Evolutionary conservation across 208 protist genomes (phyloP).

Genomic region (Acanthamoeba culbertsoni): DNA sequence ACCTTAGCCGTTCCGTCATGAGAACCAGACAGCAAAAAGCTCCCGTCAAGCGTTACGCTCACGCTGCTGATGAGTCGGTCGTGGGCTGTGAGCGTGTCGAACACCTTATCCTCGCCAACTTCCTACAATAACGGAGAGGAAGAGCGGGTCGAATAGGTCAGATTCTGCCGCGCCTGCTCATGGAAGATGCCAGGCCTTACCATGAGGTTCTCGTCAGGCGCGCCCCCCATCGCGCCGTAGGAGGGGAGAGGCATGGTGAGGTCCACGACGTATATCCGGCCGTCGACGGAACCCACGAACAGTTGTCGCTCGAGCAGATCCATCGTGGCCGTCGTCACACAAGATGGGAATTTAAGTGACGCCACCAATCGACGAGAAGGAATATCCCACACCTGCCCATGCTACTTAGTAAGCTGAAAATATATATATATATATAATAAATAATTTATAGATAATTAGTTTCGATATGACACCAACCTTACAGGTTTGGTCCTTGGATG

Average conservation of each 20-base stretch:
- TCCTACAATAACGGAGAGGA: neutral
- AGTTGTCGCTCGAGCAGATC: conserved; percentile 18
- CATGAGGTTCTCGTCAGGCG: neutral
- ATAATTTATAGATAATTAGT: too few species aligned
- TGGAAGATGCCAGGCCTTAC: neutral
- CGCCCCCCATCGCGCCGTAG: neutral
- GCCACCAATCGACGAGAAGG: conserved; percentile 14
- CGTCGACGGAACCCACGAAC: conserved; percentile 6
- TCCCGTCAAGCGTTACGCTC: neutral
- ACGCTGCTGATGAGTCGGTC: conserved; percentile 23
- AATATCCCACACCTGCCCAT: conserved; percentile 52
- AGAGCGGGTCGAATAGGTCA: too few species aligned
- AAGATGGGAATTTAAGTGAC: conserved; percentile 53
- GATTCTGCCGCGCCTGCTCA: too few species aligned
- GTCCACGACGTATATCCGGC: neutral
- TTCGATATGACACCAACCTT: too few species aligned
- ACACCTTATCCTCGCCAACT: neutral
- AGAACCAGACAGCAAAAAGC: neutral
- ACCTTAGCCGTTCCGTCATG: conserved; percentile 44
- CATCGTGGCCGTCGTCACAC: conserved; percentile 13
- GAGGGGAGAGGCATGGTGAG: conserved; percentile 21
- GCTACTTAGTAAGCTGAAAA: too few species aligned
- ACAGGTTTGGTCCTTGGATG: conserved; percentile 47
- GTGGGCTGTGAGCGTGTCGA: neutral
- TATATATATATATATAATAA: too few species aligned